phyloP scores from a whole-genome alignment of 2,329 filamentous ascomycete genomes.

The Colletotrichum chlorophyti region DNA sequence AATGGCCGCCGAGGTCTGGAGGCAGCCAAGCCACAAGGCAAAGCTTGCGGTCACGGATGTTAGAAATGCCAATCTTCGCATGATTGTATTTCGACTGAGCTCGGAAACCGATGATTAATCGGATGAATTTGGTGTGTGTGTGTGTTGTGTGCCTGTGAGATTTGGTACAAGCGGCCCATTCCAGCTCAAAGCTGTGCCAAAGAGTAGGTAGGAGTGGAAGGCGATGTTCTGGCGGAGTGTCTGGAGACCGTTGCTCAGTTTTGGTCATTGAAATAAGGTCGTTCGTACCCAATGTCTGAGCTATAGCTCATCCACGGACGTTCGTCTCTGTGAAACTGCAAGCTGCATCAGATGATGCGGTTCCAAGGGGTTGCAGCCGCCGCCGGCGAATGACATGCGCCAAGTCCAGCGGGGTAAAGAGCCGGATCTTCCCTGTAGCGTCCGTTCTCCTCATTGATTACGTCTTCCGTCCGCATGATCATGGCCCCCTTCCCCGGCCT shows the following conservation, averaged over 20 bases:
- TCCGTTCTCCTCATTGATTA: slow-evolving; percentile 17
- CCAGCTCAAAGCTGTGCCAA: too few species aligned
- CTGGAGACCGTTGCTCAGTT: too few species aligned
- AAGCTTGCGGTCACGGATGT: background rate
- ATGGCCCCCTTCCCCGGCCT: background rate
- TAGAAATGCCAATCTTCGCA: slow-evolving; percentile 10
- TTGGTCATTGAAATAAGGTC: background rate
- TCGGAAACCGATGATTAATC: background rate
- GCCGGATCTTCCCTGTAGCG: background rate
- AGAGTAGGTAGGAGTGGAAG: too few species aligned
- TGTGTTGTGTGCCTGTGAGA: too few species aligned
- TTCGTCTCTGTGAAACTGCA: slow-evolving; percentile 8
- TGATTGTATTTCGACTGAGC: too few species aligned
- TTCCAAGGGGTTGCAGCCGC: background rate
- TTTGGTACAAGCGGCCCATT: too few species aligned
- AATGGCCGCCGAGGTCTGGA: background rate
- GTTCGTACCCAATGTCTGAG: slow-evolving; percentile 5
- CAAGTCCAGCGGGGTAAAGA: slow-evolving; percentile 17
- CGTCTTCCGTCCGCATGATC: slow-evolving; percentile 13
- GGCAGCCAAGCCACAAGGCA: background rate
- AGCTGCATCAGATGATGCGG: slow-evolving; percentile 4
- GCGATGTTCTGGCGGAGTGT: too few species aligned
- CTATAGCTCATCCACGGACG: background rate
- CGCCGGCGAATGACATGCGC: slow-evolving; percentile 20
- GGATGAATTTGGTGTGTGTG: too few species aligned